These are phyloP conservation scores for Monosporozyma yasuniensis DNA, from an alignment of 805 yeast species.

Conservation along the genomic window DNA sequence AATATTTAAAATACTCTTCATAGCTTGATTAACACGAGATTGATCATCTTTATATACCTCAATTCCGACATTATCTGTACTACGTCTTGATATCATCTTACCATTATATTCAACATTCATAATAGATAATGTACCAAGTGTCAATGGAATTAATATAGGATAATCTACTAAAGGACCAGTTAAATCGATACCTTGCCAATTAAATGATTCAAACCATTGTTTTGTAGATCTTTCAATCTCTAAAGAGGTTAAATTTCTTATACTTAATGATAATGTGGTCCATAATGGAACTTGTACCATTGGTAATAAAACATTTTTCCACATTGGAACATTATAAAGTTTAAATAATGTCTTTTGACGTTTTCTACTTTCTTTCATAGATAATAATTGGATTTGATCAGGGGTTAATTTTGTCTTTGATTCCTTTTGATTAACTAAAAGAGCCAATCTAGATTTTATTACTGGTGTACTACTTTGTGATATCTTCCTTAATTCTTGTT, in stretches of 20 bases:
- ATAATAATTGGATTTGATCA: conserved; percentile 66
- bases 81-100: conserved; percentile 37
- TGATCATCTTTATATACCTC: conserved; percentile 13
- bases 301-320: conserved; percentile 74
- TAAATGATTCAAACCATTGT: conserved; percentile 37
- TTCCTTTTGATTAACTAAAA: conserved; percentile 7
- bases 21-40: conserved; percentile 22
- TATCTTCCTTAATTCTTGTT: conserved; percentile 62
- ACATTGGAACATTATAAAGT: conserved; percentile 58
- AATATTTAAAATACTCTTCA: conserved; percentile 48
- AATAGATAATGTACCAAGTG: conserved; percentile 61
- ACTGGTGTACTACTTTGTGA: conserved; percentile 71
- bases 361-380: conserved; percentile 69
- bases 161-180: conserved; percentile 53
- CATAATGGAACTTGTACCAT: conserved; percentile 80
- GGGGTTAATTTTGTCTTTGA: conserved; percentile 38
- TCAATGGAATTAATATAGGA: conserved; percentile 66
- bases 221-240: conserved; percentile 26
- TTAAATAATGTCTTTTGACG: conserved; percentile 66
- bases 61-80: conserved; percentile 14
- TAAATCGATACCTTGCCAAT: conserved; percentile 29
- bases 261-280: conserved; percentile 67
- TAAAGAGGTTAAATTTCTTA: conserved; percentile 64
- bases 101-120: conserved; percentile 79
- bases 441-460: conserved; percentile 43